phyloP scores from a whole-genome alignment of 768 basidiomycete genomes.

The Termitomyces sp. region DNA sequence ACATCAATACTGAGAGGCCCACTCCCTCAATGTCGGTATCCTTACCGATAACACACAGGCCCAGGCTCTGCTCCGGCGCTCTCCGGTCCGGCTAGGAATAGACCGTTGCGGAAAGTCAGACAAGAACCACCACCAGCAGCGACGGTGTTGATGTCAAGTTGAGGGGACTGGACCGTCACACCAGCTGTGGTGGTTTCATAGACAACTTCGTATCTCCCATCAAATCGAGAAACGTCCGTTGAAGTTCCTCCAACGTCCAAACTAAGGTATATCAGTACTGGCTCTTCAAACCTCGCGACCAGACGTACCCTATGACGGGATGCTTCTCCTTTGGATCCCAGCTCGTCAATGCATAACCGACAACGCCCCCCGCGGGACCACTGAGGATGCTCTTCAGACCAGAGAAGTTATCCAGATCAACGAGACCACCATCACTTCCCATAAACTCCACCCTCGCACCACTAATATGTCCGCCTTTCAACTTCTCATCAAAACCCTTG shows the following conservation, averaged over 20 bases:
- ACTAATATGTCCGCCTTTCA: slow-evolving; percentile 50
- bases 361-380: slow-evolving; percentile 93
- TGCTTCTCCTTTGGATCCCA: slow-evolving; percentile 70
- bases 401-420: slow-evolving; percentile 80
- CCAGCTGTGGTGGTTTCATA: slow-evolving; percentile 96
- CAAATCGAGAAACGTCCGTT: slow-evolving; percentile 92
- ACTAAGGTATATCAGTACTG: slow-evolving; percentile 27
- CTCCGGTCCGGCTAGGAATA: slow-evolving; percentile 89
- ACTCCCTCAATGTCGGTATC: neutral
- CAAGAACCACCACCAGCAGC: slow-evolving; percentile 94
- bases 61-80: slow-evolving; percentile 94
- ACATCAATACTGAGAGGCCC: neutral
- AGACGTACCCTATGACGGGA: slow-evolving; percentile 78
- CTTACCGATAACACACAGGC: slow-evolving; percentile 81
- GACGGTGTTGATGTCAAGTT: slow-evolving; percentile 93
- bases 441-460: slow-evolving; percentile 89
- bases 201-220: slow-evolving; percentile 86
- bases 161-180: slow-evolving; percentile 86
- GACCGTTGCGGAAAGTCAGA: slow-evolving; percentile 81
- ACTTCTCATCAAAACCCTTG: slow-evolving; percentile 72
- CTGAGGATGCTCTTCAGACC: slow-evolving; percentile 91
- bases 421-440: slow-evolving; percentile 87
- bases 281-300: neutral
- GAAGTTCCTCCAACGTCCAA: slow-evolving; percentile 94
- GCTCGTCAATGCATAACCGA: slow-evolving; percentile 89